These are phyloP conservation scores for Chimonanthus praecox DNA, from an alignment of 164 flowering plant species.

Conservation along the genomic window DNA sequence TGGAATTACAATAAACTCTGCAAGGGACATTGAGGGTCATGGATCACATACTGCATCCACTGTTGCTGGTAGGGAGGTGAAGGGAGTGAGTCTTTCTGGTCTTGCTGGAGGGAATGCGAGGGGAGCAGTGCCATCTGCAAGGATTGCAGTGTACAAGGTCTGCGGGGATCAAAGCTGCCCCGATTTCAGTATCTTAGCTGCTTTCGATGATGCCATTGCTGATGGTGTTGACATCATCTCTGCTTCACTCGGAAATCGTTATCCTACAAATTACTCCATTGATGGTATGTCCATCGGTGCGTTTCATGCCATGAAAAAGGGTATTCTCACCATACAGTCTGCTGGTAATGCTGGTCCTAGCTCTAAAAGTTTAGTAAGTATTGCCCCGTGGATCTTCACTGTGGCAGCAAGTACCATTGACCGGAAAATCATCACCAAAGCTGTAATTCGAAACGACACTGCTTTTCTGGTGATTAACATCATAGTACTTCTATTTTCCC, in stretches of 20 bases:
- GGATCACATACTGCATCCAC: conserved; percentile 91
- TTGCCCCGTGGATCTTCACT: conserved; percentile 77
- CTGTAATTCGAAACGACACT: background rate
- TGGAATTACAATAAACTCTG: background rate
- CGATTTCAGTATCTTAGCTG: conserved; percentile 66
- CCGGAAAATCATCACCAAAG: conserved; percentile 28
- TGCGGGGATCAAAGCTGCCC: conserved; percentile 68
- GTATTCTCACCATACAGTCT: conserved; percentile 54
- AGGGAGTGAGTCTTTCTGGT: conserved; percentile 52
- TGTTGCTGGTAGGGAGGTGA: conserved; percentile 42
- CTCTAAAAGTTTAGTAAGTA: conserved; percentile 27
- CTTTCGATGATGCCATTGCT: conserved; percentile 66
- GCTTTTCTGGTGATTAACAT: background rate
- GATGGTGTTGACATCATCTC: conserved; percentile 87
- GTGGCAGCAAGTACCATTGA: conserved; percentile 72
- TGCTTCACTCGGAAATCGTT: conserved; percentile 49
- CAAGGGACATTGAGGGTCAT: conserved; percentile 50
- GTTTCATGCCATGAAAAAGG: conserved; percentile 68
- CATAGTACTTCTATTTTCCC: background rate
- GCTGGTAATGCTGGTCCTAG: conserved; percentile 75
- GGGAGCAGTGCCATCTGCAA: conserved; percentile 69
- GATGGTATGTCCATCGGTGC: conserved; percentile 62
- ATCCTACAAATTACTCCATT: conserved; percentile 10
- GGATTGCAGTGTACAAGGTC: conserved; percentile 77
- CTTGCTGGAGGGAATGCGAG: conserved; percentile 63